Evolutionary conservation across 352 stramenopile species (phyloP).

Genomic region (Phytophthora vignae): DNA sequence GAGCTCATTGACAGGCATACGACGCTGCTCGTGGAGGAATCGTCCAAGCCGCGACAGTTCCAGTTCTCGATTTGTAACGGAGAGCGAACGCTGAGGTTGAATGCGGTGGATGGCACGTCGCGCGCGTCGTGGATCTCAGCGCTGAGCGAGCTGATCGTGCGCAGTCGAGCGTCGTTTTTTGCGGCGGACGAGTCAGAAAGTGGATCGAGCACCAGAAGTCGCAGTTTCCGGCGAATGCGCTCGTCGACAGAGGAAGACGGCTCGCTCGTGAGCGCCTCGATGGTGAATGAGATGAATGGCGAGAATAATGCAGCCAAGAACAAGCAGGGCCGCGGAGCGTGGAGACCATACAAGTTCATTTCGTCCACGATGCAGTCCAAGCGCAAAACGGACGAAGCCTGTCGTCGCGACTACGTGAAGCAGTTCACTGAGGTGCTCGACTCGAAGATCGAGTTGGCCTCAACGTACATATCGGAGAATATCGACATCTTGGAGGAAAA

Average conservation of each 20-base stretch:
- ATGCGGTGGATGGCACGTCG: slow-evolving; percentile 68
- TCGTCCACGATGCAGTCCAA: slow-evolving; percentile 81
- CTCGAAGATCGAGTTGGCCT: slow-evolving; percentile 48
- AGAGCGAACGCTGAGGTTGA: slow-evolving; percentile 71
- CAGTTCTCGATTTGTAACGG: slow-evolving; percentile 86
- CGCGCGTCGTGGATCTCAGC: slow-evolving; percentile 76
- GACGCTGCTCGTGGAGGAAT: slow-evolving; percentile 69
- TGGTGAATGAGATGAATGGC: slow-evolving; percentile 39
- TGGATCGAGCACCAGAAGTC: slow-evolving; percentile 49
- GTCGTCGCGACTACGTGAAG: slow-evolving; percentile 60
- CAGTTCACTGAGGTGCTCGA: slow-evolving; percentile 56
- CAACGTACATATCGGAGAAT: slow-evolving; percentile 62
- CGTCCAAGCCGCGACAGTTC: slow-evolving; percentile 72
- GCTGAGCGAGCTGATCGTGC: slow-evolving; percentile 85
- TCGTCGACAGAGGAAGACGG: slow-evolving; percentile 71
- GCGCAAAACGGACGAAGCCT: slow-evolving; percentile 45
- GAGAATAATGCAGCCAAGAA: slow-evolving; percentile 32
- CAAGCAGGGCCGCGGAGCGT: slow-evolving; percentile 43
- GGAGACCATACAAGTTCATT: slow-evolving; percentile 82
- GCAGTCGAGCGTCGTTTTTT: slow-evolving; percentile 77
- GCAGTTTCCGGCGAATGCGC: slow-evolving; percentile 56
- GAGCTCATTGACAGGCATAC: slow-evolving; percentile 82
- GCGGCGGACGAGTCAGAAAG: slow-evolving; percentile 77
- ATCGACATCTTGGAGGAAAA: slow-evolving; percentile 82
- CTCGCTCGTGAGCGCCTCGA: slow-evolving; percentile 37